Evolutionary conservation across 352 stramenopile species (phyloP), one percentile per base, ranked within the genome.

Genomic region (Phytopythium boreale): DNA sequence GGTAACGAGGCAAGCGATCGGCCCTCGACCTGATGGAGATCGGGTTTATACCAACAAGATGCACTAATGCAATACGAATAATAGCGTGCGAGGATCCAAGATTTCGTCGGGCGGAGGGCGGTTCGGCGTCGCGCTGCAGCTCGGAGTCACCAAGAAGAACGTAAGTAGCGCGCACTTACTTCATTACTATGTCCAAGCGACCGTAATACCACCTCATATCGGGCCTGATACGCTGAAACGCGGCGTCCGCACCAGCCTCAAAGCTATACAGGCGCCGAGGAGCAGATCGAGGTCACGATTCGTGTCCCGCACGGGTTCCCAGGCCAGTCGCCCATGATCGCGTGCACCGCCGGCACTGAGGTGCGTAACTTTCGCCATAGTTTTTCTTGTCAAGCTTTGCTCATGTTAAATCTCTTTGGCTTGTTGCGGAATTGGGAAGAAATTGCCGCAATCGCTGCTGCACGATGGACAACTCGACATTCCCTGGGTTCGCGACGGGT

Each of bases 401-500:
- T 56, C 24, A 34, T 9, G 22, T 31, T 53, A 1, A 2, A 34
- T 31, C 27, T 34, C 7, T 4, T n/a, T 15, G 14, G 22, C 1
- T 19, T 20, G 49, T n/a, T 11, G 49, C 9, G 49, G 0, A 36
- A 5, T 24, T 24, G 19, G 4, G 20, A 53, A 92, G 82, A 77
- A 72, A 49, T 55, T 92, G 22, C 80, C 82, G 7, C 29, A 47
- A 44, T 50, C 49, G 24, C 61, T 85, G 44, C 41, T 71, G 73
- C 62, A 67, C 53, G 75, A 79, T 51, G 75, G 67, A 3, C 69
- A 78, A 11, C 68, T 91, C 19, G 36, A 68, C 22, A 44, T 88
- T 19, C 70, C 84, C 14, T 92, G 79, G 81, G 64, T 93, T 5
- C 62, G 70, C 15, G 43, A 71, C 15, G 79, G 76, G 1, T 93